phyloP scores from a whole-genome alignment of 2,329 filamentous ascomycete species.

The Diplodia mutila region DNA sequence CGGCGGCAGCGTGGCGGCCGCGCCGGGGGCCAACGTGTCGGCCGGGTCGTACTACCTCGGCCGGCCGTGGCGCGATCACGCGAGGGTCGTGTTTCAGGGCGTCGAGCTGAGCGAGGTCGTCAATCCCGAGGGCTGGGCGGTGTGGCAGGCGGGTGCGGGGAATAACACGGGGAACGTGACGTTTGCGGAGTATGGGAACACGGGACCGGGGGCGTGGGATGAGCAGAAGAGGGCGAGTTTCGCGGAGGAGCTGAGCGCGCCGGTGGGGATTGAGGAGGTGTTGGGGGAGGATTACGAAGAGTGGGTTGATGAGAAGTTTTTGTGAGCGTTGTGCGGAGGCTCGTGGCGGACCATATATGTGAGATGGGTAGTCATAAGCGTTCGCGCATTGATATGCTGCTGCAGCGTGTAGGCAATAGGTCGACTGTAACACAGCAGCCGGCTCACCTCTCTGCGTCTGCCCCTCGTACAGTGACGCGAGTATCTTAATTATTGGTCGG shows the following conservation, averaged over 20 bases:
- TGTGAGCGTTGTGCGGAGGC: too few species aligned
- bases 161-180: conserved; percentile 27
- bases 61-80: conserved; percentile 54
- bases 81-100: conserved; percentile 53
- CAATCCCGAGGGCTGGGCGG: conserved; percentile 60
- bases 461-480: too few species aligned
- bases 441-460: too few species aligned
- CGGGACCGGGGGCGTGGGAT: conserved; percentile 55
- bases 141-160: too few species aligned
- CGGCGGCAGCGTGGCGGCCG: conserved; percentile 49
- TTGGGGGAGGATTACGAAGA: conserved; percentile 49
- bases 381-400: too few species aligned
- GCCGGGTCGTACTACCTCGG: conserved; percentile 50
- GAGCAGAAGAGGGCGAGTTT: conserved; percentile 37
- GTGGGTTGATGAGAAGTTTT: conserved; percentile 47
- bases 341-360: too few species aligned
- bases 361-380: too few species aligned
- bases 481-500: too few species aligned
- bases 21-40: conserved; percentile 38
- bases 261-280: conserved; percentile 49
- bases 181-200: conserved; percentile 57
- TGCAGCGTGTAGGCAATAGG: too few species aligned
- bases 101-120: conserved; percentile 57
- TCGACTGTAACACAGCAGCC: too few species aligned
- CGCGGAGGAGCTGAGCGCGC: not conserved